Evolutionary conservation across 768 basidiomycete genomes (phyloP).

Genomic region (Roridomyces roridus): DNA sequence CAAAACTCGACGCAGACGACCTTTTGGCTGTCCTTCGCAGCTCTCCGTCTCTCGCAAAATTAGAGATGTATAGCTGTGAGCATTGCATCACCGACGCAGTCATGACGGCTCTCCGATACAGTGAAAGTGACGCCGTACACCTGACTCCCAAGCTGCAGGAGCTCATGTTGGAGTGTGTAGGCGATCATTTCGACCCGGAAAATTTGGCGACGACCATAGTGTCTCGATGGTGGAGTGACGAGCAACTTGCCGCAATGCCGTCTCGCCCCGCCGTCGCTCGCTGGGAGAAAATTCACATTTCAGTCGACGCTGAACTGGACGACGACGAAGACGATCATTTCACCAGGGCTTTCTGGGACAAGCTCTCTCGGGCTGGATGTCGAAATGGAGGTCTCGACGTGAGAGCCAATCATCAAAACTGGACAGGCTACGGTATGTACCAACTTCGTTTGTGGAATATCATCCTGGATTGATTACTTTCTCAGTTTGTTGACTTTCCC

Average conservation of each 20-base stretch:
- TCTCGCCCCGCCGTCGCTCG: conserved; percentile 5
- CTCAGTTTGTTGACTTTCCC: no score
- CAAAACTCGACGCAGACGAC: background rate
- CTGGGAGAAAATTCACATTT: no score
- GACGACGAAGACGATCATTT: no score
- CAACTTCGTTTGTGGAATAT: no score
- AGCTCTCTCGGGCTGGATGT: no score
- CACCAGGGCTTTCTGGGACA: no score
- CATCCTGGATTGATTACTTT: no score
- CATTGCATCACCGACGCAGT: background rate
- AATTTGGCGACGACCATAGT: conserved; percentile 4
- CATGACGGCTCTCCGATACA: background rate
- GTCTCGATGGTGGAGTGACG: conserved; percentile 19
- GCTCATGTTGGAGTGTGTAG: background rate
- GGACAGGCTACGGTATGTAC: no score
- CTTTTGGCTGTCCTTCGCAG: background rate
- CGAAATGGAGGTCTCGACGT: no score
- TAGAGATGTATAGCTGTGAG: background rate
- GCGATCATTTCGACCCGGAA: background rate
- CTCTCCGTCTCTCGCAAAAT: conserved; percentile 1
- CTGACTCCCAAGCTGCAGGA: conserved; percentile 1
- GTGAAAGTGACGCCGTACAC: background rate
- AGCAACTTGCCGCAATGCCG: background rate
- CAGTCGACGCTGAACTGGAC: no score
- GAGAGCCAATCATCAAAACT: no score